phyloP scores from a whole-genome alignment of 345 rosid species.

The Gynandropsis gynandra region DNA sequence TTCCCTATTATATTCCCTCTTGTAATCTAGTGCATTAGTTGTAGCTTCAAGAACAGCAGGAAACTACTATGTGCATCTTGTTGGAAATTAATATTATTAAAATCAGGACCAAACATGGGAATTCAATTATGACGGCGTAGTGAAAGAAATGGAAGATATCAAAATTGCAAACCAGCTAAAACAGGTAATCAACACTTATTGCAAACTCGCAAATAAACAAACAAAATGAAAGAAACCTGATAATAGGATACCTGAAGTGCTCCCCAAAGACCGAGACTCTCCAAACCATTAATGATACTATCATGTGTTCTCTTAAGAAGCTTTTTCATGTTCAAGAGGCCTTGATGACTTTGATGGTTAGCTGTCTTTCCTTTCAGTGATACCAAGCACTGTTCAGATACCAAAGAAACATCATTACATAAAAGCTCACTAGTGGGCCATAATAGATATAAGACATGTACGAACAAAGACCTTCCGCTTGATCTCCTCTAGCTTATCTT shows the following conservation, averaged over 20 bases:
- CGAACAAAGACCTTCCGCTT: slow-evolving; percentile 43
- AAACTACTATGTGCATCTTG: slow-evolving; percentile 10
- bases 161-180: slow-evolving; percentile 8
- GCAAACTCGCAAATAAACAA: slow-evolving; percentile 9
- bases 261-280: slow-evolving; percentile 79
- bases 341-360: slow-evolving; percentile 39
- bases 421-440: slow-evolving; percentile 15
- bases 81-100: slow-evolving; percentile 12
- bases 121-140: background rate
- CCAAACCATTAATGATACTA: slow-evolving; percentile 50
- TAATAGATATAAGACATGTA: slow-evolving; percentile 18
- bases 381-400: slow-evolving; percentile 55
- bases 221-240: slow-evolving; percentile 14
- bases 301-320: slow-evolving; percentile 58
- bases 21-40: slow-evolving; percentile 14
- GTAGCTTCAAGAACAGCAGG: slow-evolving; percentile 15
- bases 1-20: slow-evolving; percentile 10
- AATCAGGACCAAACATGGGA: background rate
- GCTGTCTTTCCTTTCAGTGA: slow-evolving; percentile 40
- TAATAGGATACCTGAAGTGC: slow-evolving; percentile 75
- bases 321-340: slow-evolving; percentile 39
- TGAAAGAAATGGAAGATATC: slow-evolving; percentile 3
- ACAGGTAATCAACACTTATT: slow-evolving; percentile 9
- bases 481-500: slow-evolving; percentile 41
- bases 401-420: slow-evolving; percentile 24